Evolutionary conservation across 2,329 filamentous ascomycete genomes (phyloP), one percentile per base, ranked within the genome.

Genomic region (Verticillium zaregamsianum): DNA sequence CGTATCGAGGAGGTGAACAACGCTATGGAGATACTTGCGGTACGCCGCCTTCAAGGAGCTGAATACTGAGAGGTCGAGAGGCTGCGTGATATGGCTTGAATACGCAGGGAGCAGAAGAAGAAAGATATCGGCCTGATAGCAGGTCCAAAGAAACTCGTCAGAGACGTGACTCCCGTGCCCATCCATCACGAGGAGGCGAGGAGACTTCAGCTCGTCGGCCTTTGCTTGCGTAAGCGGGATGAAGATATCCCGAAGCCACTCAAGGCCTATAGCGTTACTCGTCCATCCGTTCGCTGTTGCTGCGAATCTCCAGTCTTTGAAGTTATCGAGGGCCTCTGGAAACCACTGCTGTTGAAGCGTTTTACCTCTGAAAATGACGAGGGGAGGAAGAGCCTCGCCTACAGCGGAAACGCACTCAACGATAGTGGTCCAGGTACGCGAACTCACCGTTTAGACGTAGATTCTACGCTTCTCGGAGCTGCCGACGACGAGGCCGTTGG

Each of bases 351-450:
- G 33, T 62, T 68, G 54, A 2, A 70, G 59, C 20, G 14, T 59
- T 59, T 64, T 58, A 0, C 64, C 64, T 55, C 67, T 68, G 55
- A 67, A 70, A 37, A 70, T 69, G 37, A 70, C 63, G 14, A 69
- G 59, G 11, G 62, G 60, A 23, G 31, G 17, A 5, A 67, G 49
- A 6, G 45, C 20, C 20, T 28, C 23, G 11, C 64, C 61, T 32
- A 15, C 58, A 3, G 64, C 66, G 15, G 45, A 64, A 12, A 69
- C 64, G 57, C 35, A 65, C 60, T 69, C 61, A 28, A 69, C 61
- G 39, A 68, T 64, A 28, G 62, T 61, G 15, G 64, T 64, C 65
- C 56, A 69, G 39, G 59, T 54, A 12, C 64, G 32, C 9, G 32
- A 33, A n/a, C n/a, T n/a, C n/a, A n/a, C n/a, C n/a, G n/a, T 33